phyloP scores from a whole-genome alignment of 768 basidiomycete species.

The Collybia nuda region DNA sequence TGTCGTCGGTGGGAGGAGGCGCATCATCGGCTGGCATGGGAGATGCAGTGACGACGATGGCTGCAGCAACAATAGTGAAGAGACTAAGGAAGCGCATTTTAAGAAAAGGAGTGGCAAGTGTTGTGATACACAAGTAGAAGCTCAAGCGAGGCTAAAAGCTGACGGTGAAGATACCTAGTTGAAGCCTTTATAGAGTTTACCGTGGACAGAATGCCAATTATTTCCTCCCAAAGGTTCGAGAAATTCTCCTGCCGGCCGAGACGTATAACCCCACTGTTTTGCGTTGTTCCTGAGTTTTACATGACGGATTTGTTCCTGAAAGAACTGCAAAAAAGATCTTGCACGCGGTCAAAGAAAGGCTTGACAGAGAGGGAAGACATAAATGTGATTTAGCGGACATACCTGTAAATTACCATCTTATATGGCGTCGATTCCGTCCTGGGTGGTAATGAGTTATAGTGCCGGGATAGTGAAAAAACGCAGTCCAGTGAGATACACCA shows the following conservation, averaged over 20 bases:
- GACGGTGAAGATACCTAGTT: neutral
- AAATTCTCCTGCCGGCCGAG: constrained; percentile 4
- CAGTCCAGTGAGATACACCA: neutral
- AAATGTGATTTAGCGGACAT: constrained; percentile 11
- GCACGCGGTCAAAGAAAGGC: constrained; percentile 3
- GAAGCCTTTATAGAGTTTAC: constrained; percentile 10
- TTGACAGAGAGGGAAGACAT: constrained; percentile 10
- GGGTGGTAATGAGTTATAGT: no score
- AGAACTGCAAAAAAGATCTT: neutral
- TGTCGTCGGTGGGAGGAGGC: no score
- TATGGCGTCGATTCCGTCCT: neutral
- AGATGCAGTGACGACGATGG: constrained; percentile 16
- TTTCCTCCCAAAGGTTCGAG: neutral
- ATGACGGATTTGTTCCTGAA: no score
- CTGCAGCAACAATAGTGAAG: constrained; percentile 20
- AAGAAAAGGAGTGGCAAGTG: neutral
- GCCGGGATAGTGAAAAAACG: no score
- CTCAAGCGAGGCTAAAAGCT: constrained; percentile 4
- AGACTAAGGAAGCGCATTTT: constrained; percentile 32
- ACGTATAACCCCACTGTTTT: neutral
- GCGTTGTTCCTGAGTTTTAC: constrained; percentile 1
- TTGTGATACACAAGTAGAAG: neutral
- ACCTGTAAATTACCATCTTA: neutral
- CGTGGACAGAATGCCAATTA: neutral
- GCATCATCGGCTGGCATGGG: constrained; percentile 8